Evolutionary conservation across 805 yeast species (phyloP).

Genomic region (Lachancea mirantina): DNA sequence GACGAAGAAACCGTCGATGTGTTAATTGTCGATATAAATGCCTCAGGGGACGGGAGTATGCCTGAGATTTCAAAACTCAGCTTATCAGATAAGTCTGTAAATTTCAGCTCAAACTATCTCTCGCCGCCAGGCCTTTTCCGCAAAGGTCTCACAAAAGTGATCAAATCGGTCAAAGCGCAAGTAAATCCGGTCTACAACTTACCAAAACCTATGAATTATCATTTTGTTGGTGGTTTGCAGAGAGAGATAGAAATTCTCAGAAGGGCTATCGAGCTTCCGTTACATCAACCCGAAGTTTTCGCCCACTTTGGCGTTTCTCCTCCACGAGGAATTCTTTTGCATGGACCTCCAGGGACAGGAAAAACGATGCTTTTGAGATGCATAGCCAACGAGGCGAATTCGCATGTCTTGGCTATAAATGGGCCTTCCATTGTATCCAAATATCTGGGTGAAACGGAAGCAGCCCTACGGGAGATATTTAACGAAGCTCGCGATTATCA

Average conservation of each 20-base stretch:
- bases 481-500: constrained; percentile 79
- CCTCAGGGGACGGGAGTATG: constrained; percentile 29
- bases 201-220: constrained; percentile 41
- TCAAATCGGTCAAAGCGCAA: constrained; percentile 18
- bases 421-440: constrained; percentile 92
- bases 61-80: constrained; percentile 36
- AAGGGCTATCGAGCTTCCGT: constrained; percentile 70
- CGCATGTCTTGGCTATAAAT: constrained; percentile 78
- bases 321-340: constrained; percentile 85
- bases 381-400: constrained; percentile 68
- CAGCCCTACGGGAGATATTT: constrained; percentile 71
- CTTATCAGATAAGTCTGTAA: constrained; percentile 13
- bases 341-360: constrained; percentile 98
- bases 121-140: constrained; percentile 45
- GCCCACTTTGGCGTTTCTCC: constrained; percentile 84
- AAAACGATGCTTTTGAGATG: constrained; percentile 83
- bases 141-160: constrained; percentile 29
- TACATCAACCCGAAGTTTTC: constrained; percentile 69
- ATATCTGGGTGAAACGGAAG: constrained; percentile 91
- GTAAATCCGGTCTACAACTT: constrained; percentile 36
- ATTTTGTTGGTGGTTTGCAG: constrained; percentile 69
- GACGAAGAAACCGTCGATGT: constrained; percentile 14
- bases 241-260: constrained; percentile 55
- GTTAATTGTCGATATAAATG: constrained; percentile 22
- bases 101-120: constrained; percentile 21